A percentile compares a stretch with the other conserved stretches of the same genome.
Conservation (phyloP, 129 eudicot species). For the Helichrysum umbraculigerum region DNA sequence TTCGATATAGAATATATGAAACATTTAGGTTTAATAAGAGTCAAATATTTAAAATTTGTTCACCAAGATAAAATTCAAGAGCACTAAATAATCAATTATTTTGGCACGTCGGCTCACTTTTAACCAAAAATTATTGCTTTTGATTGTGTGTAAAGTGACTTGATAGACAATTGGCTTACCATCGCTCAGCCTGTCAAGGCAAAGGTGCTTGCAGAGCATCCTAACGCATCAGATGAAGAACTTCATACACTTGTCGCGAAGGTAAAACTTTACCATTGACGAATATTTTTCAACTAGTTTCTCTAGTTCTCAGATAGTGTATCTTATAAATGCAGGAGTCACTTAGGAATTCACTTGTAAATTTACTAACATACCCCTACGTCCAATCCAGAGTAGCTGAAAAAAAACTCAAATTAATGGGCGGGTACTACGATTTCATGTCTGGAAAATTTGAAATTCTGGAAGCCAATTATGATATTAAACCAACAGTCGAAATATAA, state of each 20-base stretch:
- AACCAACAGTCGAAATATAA: slow-evolving; percentile 19
- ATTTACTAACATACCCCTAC: slow-evolving; percentile 30
- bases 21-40: neutral
- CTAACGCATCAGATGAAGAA: slow-evolving; percentile 5
- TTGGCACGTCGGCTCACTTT: neutral
- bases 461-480: neutral
- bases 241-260: slow-evolving; percentile 33
- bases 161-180: slow-evolving; percentile 34
- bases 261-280: slow-evolving; percentile 18
- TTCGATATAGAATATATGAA: neutral
- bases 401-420: slow-evolving; percentile 29
- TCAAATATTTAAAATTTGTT: too few species aligned
- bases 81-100: neutral
- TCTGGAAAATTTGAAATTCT: slow-evolving; percentile 14
- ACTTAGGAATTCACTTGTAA: slow-evolving; percentile 19
- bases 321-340: slow-evolving; percentile 29
- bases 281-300: neutral
- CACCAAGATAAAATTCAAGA: too few species aligned
- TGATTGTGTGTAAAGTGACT: slow-evolving; percentile 29
- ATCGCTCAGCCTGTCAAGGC: slow-evolving; percentile 30
- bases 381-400: slow-evolving; percentile 23
- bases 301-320: neutral
- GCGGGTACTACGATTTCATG: slow-evolving; percentile 31
- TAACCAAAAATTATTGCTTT: neutral
- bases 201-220: slow-evolving; percentile 25